These are phyloP conservation scores for Elongisporangium prolatum DNA, from an alignment of 352 stramenopile genomes.

Conservation along the genomic window DNA sequence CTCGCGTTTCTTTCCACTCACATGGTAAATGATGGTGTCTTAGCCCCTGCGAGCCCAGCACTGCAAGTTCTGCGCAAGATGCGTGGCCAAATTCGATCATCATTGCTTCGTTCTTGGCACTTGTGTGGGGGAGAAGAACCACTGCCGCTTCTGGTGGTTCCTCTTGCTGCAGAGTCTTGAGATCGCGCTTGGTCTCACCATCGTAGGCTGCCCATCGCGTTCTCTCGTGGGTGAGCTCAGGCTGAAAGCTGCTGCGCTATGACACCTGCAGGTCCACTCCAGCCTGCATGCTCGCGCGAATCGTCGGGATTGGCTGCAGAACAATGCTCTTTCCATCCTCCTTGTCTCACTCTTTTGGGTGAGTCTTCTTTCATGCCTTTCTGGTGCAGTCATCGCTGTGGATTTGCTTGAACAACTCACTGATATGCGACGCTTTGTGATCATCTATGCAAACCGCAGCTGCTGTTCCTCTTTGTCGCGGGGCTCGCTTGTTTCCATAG, in stretches of 20 bases:
- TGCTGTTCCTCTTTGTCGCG: slow-evolving; percentile 12
- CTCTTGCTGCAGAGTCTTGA: slow-evolving; percentile 35
- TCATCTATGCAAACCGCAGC: slow-evolving; percentile 3
- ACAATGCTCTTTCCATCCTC: slow-evolving; percentile 15
- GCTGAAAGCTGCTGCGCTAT: background rate
- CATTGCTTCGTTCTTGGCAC: slow-evolving; percentile 87
- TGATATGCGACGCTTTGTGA: background rate
- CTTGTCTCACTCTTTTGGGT: slow-evolving; percentile 23
- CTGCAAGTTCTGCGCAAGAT: slow-evolving; percentile 70
- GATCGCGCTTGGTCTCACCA: slow-evolving; percentile 9
- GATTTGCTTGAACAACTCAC: background rate
- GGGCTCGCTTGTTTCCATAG: slow-evolving; percentile 33
- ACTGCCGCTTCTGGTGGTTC: slow-evolving; percentile 84
- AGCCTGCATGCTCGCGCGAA: slow-evolving; percentile 3
- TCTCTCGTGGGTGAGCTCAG: background rate
- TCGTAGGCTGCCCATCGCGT: slow-evolving; percentile 15
- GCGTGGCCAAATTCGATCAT: slow-evolving; percentile 91
- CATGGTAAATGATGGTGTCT: background rate
- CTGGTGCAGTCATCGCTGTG: background rate
- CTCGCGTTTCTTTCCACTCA: slow-evolving; percentile 14
- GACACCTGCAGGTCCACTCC: slow-evolving; percentile 7
- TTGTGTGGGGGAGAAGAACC: slow-evolving; percentile 89
- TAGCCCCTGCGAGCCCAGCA: slow-evolving; percentile 85
- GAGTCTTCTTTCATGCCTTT: slow-evolving; percentile 1
- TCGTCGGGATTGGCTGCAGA: slow-evolving; percentile 15